Base-by-base conservation (phyloP, 2,329 filamentous ascomycete genomes). In the Lasiodiplodia theobromae region DNA sequence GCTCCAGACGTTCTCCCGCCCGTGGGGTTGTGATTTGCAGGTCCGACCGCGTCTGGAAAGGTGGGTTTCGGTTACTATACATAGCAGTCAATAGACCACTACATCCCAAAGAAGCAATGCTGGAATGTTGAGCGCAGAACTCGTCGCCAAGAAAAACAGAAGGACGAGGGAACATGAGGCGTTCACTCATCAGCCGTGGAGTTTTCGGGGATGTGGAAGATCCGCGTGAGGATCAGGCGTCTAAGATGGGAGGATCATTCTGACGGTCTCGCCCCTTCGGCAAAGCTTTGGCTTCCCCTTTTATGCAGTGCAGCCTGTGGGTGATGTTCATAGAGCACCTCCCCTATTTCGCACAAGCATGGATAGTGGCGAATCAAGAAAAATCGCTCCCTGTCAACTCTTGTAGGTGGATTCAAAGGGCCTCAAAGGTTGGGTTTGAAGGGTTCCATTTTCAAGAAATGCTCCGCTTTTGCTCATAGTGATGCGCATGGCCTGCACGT, bases 11-110 rank as follows among this genome's bases (percentile, higher is more conserved):
- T 21, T 52, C 16, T 16, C 28, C 31, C 44, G 28, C 28, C 47
- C 31, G 60, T 64, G 60, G 44, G 60, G 60, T 38, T 52, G 47
- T 38, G 60, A 64, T 64, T 52, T 31, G 60, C 60, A 64, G 47
- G 10, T 21, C 47, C 37, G 28, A 14, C 44, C 28, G 6, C 7
- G 14, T 38, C 18, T 5, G 47, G 47, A 64, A 64, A 51, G 28
- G 8, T 16, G 8, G 8, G 18, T 5, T 23, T 2, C 12, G n/a
- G 60, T 38, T 64, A 7, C 60, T 64, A 64, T 64, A 49, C 34
- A 64, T 64, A 64, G 60, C 51, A 51, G 34, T 64, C 60, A 23
- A 64, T 52, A 64, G 60, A 38, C 37, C 31, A 37, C 58, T 23
- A 11, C 40, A 28, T 1, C 38, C 14, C 12, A n/a, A 52, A 51